Evolutionary conservation across 1,139 yeast species (phyloP), one percentile per base, ranked within the genome.

Genomic region (Geotrichum histeridarum): DNA sequence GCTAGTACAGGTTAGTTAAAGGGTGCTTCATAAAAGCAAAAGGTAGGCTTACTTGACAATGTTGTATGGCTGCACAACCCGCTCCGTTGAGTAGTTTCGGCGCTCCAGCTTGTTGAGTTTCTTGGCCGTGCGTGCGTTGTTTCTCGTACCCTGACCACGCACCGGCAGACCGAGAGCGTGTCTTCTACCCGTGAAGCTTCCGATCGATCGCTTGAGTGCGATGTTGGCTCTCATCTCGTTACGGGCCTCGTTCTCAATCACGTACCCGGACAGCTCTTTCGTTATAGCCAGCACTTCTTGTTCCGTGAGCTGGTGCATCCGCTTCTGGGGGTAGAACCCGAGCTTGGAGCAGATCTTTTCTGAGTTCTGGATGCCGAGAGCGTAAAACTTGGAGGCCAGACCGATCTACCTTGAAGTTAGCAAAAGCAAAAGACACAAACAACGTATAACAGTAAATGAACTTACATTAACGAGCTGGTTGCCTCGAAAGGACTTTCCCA

Each of bases 91-190:
- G 46, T 47, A 54, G 38, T 38, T 43, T 42, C 54, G 43, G 48
- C 58, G 38, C 38, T 56, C 58, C 51, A 56, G 48, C 65, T 79
- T 83, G 73, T 93, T 93, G 71, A 91, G 79, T 71, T 82, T 84
- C 73, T 83, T 83, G 37, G 99, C 99, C 30, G 96, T 93, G 66
- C 78, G 78, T 33, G 95, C 95, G 68, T 93, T 93, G 60, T 86
- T 88, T 75, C 89, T 83, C 17, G 99, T 93, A 60, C 85, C 80
- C 77, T 93, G 99, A 65, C 99, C 99, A 68, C 86, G 84, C 42
- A 90, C 98, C 18, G 98, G 98, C 55, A 68, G 61, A 38, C 69
- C 94, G 91, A 81, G 76, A 52, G 90, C 86, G 69, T 93, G 99
- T 73, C 99, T 83, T 65, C 83, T 73, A 73, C 99, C 99, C 57